phyloP scores from a whole-genome alignment of 768 basidiomycete species.

The Infundibulicybe gibba region DNA sequence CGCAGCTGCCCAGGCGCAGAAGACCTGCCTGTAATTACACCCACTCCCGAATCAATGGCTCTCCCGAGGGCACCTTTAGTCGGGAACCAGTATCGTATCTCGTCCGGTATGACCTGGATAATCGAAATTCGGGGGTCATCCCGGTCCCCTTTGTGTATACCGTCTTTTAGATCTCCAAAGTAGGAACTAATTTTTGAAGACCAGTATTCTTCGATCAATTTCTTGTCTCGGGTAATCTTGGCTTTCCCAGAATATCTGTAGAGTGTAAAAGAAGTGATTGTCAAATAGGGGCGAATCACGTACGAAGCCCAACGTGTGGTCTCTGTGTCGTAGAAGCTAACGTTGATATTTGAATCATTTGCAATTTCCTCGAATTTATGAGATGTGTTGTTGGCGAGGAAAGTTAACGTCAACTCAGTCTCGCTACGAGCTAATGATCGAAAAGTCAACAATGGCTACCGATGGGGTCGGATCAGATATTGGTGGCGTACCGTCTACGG shows the following conservation, averaged over 20 bases:
- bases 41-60: conserved; percentile 54
- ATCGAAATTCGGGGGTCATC: conserved; percentile 76
- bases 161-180: conserved; percentile 86
- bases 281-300: conserved; percentile 8
- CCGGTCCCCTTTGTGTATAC: conserved; percentile 76
- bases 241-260: conserved; percentile 70
- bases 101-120: conserved; percentile 75
- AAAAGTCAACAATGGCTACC: neutral
- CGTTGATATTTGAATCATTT: conserved; percentile 75
- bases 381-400: conserved; percentile 72
- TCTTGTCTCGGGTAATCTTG: conserved; percentile 56
- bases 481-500: conserved; percentile 51
- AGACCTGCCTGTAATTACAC: conserved; percentile 57
- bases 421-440: conserved; percentile 35
- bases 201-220: conserved; percentile 65
- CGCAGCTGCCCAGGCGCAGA: conserved; percentile 73
- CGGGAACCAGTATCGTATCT: conserved; percentile 80
- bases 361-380: conserved; percentile 76
- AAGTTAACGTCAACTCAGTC: conserved; percentile 53
- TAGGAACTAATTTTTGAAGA: conserved; percentile 58
- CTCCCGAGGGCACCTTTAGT: conserved; percentile 57
- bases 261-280: neutral
- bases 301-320: conserved; percentile 76
- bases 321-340: conserved; percentile 67
- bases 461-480: neutral